Base-by-base conservation (phyloP, 2,329 filamentous ascomycete species). In the Epichloe gansuensis region DNA sequence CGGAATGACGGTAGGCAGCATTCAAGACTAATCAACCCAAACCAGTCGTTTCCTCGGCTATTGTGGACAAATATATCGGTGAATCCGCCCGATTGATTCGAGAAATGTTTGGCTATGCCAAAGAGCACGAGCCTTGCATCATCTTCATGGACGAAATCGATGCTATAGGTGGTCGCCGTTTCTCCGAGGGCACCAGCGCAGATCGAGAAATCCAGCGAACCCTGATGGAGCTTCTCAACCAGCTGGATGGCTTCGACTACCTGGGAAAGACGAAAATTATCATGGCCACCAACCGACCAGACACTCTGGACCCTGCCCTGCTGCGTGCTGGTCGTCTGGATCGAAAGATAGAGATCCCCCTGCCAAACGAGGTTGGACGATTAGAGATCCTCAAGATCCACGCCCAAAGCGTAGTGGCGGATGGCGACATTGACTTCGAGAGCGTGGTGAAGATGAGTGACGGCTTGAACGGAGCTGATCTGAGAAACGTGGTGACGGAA, bases 71-170 rank as follows among this genome's bases (percentile, higher is more conserved):
- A 71, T 98, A 98, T 67, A 98, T 98, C 58, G 93, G 93, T 69
- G 93, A 98, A 73, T 98, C 93, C 11, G 93, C 93, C 39, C 85
- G 94, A 59, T 76, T 98, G 59, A 98, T 98, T 64, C 84, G 93
- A 68, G 93, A 98, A 71, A 98, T 98, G 94, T 98, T 98, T 65
- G 94, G 93, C 53, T 98, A 98, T 65, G 93, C 94, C 63, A 97
- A 96, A 72, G 94, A 98, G 69, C 93, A 98, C 69, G 93, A 98
- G 71, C 93, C 93, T 40, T 98, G 93, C 70, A 98, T 98, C 70
- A 98, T 98, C 72, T 98, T 98, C 80, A 98, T 98, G 93, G 94
- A 98, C 76, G 93, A 98, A 73, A 98, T 98, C 66, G 93, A 98
- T 66, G 93, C 93, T 64, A 98, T 98, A 64, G 93, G 93, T 68